Evolutionary conservation across 352 stramenopile species (phyloP), one percentile per base, ranked within the genome.

Genomic region (Phytophthora europaea): DNA sequence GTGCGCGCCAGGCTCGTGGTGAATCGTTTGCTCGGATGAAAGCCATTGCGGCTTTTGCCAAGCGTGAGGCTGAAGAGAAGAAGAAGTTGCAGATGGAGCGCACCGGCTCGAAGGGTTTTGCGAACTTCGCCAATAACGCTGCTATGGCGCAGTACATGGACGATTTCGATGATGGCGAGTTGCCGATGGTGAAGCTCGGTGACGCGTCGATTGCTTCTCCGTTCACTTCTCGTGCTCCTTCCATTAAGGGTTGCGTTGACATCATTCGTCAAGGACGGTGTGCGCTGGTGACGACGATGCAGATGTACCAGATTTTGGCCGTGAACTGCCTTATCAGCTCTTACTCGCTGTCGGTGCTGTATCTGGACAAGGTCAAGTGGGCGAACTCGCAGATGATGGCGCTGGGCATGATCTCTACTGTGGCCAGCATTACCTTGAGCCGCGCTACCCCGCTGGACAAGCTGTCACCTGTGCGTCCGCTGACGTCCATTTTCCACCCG

Each of bases 171-270:
- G 90, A 97, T 65, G 90, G 90, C n/a, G 90, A 97, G 88, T 50
- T 98, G 61, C 89, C 97, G 16, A 99, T 99, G 95, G 97, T 99
- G 6, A 99, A 99, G 85, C 89, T 99, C 40, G 98, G 98, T 10
- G 98, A 99, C 82, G 98, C 98, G 4, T 99, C 97, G 36, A 99
- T 99, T 54, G 98, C 98, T 28, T 99, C 98, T 65, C 98, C 98
- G 0, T 99, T 99, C 78, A 99, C 98, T 9, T 98, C 96, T 47
- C 82, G 95, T 86, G 82, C 98, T 80, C 88, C 98, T 73, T 96
- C 89, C 4, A 96, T 98, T 65, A 94, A 94, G 79, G 85, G 88
- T 26, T 97, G 89, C 59, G 95, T 99, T 18, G 93, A 99, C 65
- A 98, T 99, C 53, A 93, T 99, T 65, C 95, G 98, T 36, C 98